Percentiles rank a stretch among this genome's conserved stretches.
Evolutionary conservation across 2,329 filamentous ascomycete genomes (phyloP).

Genomic region (Apiospora phragmitis): DNA sequence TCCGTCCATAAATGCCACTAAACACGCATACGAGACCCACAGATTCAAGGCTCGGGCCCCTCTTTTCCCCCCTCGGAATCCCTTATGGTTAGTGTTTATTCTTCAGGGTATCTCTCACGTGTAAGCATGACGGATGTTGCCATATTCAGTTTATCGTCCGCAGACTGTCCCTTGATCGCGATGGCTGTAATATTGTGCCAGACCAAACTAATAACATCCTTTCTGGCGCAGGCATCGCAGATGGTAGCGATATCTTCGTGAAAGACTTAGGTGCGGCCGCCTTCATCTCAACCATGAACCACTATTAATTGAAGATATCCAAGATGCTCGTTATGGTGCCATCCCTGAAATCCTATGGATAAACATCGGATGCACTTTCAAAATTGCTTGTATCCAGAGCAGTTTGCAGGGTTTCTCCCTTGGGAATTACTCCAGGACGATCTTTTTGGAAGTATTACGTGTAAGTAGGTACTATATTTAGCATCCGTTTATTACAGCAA

Average conservation of each 20-base stretch:
- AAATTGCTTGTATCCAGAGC: too few relatives aligned
- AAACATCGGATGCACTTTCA: not conserved
- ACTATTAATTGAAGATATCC: too few relatives aligned
- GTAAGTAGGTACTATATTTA: not conserved
- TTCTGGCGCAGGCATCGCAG: too few relatives aligned
- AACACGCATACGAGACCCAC: not conserved
- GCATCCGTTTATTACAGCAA: not conserved
- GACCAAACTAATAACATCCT: too few relatives aligned
- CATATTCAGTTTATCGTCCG: too few relatives aligned
- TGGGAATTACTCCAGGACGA: too few relatives aligned
- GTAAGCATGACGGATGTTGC: not conserved
- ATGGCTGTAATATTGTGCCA: too few relatives aligned
- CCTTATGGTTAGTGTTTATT: not conserved
- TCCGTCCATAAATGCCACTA: not conserved
- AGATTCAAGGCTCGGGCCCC: not conserved
- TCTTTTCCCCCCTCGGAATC: not conserved
- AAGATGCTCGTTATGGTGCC: not conserved
- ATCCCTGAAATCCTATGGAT: not conserved
- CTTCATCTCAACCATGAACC: too few relatives aligned
- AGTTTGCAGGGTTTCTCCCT: too few relatives aligned
- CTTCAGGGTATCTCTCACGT: conserved; percentile 1
- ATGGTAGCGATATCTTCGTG: not conserved
- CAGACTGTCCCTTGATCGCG: too few relatives aligned
- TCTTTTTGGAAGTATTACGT: too few relatives aligned
- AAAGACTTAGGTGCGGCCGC: not conserved